phyloP scores from a whole-genome alignment of 257 asterid genomes.

The Lithospermum erythrorhizon region DNA sequence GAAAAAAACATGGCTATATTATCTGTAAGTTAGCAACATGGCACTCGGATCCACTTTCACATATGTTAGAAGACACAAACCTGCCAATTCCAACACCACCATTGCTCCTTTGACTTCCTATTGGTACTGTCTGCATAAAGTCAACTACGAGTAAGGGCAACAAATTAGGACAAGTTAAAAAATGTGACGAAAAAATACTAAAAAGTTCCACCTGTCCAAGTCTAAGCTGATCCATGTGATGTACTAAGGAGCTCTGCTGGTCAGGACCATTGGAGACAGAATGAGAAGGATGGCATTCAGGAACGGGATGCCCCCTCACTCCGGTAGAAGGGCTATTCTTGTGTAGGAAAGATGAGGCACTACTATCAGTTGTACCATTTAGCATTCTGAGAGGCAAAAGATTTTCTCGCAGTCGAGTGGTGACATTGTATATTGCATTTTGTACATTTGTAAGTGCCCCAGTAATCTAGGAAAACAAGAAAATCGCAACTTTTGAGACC shows the following conservation, averaged over 20 bases:
- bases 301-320: constrained; percentile 24
- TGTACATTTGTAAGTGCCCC: constrained; percentile 56
- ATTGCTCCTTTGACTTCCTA: constrained; percentile 27
- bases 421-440: constrained; percentile 55
- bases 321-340: constrained; percentile 31
- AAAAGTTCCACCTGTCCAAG: constrained; percentile 10
- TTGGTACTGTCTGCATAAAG: constrained; percentile 26
- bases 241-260: neutral
- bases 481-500: neutral
- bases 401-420: constrained; percentile 48
- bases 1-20: too few species aligned
- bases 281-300: constrained; percentile 28
- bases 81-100: constrained; percentile 46
- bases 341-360: constrained; percentile 18
- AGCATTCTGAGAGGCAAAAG: constrained; percentile 23
- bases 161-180: neutral
- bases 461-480: constrained; percentile 1
- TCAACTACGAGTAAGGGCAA: constrained; percentile 14
- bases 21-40: neutral
- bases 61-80: constrained; percentile 19
- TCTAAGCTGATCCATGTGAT: neutral
- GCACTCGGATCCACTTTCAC: neutral
- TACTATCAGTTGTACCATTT: constrained; percentile 24
- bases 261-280: constrained; percentile 13
- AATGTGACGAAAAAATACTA: neutral